Conservation (phyloP, 78 protist genomes). For the Isochrysis galbana region DNA sequence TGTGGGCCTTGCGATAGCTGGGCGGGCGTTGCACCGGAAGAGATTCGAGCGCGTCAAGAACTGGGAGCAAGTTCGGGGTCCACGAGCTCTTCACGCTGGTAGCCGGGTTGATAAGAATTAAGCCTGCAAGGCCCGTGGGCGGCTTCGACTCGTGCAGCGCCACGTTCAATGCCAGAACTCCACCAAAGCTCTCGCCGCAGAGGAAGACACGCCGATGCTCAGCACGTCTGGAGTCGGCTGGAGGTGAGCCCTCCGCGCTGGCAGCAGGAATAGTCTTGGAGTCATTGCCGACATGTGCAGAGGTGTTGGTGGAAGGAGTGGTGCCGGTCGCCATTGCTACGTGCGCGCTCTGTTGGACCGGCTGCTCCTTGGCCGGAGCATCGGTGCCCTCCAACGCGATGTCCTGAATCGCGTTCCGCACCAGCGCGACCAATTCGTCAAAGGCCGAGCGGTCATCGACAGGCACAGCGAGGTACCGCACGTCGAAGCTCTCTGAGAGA, state of each 20-base stretch:
- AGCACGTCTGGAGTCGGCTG: too few relatives aligned
- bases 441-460: background rate
- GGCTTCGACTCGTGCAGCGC: too few relatives aligned
- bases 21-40: too few relatives aligned
- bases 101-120: conserved; percentile 18
- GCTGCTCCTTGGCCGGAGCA: too few relatives aligned
- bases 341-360: too few relatives aligned
- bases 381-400: too few relatives aligned
- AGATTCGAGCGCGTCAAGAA: background rate
- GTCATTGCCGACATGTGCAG: too few relatives aligned
- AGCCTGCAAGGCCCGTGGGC: background rate
- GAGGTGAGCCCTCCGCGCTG: too few relatives aligned
- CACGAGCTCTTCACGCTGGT: background rate
- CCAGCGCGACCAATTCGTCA: background rate
- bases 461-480: background rate
- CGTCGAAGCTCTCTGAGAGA: background rate
- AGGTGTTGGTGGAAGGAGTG: too few relatives aligned
- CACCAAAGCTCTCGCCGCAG: background rate
- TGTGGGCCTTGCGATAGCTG: background rate
- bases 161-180: background rate
- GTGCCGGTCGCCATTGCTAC: too few relatives aligned
- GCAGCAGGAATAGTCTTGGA: too few relatives aligned
- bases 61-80: background rate
- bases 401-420: background rate
- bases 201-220: background rate